Evolutionary conservation across 2,329 filamentous ascomycete species (phyloP).

Genomic region (Alternaria alternata): DNA sequence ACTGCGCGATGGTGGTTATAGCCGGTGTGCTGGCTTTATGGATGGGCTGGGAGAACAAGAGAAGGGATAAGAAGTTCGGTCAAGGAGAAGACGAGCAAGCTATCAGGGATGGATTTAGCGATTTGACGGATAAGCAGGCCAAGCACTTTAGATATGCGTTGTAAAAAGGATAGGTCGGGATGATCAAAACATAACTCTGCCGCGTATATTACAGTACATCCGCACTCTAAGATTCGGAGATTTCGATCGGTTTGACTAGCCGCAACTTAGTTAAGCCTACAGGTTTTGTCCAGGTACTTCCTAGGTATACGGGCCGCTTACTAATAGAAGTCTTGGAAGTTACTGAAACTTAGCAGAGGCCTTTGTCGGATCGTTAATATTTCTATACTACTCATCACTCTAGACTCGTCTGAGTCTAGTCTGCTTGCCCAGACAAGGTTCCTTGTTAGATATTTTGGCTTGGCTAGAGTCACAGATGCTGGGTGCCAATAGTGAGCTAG

Average conservation of each 20-base stretch:
- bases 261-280: rapidly evolving
- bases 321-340: too few relatives aligned
- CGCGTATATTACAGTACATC: not conserved
- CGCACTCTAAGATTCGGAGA: not conserved
- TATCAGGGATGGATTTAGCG: conserved; percentile 45
- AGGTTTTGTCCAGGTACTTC: too few relatives aligned
- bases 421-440: too few relatives aligned
- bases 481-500: too few relatives aligned
- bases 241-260: not conserved
- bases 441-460: too few relatives aligned
- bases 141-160: conserved; percentile 48
- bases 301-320: too few relatives aligned
- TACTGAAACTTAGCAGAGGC: too few relatives aligned
- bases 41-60: conserved; percentile 47
- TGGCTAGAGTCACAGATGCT: too few relatives aligned
- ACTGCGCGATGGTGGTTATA: conserved; percentile 54
- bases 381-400: too few relatives aligned
- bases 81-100: conserved; percentile 41
- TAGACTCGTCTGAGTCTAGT: too few relatives aligned
- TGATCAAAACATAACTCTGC: not conserved
- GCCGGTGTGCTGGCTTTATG: conserved; percentile 32
- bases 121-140: conserved; percentile 46
- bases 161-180: conserved; percentile 15
- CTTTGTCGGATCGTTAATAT: too few relatives aligned
- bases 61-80: conserved; percentile 38